Conservation (phyloP, 208 protist genomes). For the Angomonas deanei region DNA sequence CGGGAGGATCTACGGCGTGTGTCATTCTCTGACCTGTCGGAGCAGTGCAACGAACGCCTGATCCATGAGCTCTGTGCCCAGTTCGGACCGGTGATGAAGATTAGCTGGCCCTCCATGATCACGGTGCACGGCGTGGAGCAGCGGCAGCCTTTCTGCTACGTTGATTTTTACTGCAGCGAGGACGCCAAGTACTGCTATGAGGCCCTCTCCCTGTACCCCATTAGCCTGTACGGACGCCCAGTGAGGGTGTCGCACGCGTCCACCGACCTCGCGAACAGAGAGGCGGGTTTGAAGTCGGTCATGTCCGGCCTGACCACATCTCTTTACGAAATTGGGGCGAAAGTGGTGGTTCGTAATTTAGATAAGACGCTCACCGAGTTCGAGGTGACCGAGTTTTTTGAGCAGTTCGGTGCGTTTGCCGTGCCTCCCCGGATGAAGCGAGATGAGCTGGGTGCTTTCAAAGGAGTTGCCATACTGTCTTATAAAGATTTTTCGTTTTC, state of each 20-base stretch:
- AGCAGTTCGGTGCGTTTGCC: slow-evolving; percentile 76
- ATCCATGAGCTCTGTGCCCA: slow-evolving; percentile 79
- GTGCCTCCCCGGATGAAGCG: slow-evolving; percentile 77
- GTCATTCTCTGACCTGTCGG: slow-evolving; percentile 62
- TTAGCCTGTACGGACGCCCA: slow-evolving; percentile 70
- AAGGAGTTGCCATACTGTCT: slow-evolving; percentile 65
- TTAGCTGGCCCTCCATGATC: slow-evolving; percentile 46
- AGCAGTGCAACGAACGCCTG: slow-evolving; percentile 72
- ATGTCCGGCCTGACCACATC: slow-evolving; percentile 5
- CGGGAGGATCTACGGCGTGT: slow-evolving; percentile 77
- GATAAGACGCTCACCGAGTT: slow-evolving; percentile 67
- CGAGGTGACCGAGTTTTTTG: slow-evolving; percentile 73
- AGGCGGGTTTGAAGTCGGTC: slow-evolving; percentile 11
- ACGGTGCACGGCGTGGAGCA: slow-evolving; percentile 44
- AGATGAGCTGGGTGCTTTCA: slow-evolving; percentile 71
- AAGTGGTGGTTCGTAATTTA: slow-evolving; percentile 75
- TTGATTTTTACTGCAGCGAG: slow-evolving; percentile 65
- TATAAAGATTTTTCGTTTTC: slow-evolving; percentile 72
- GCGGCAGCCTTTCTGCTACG: slow-evolving; percentile 67
- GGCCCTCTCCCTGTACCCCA: slow-evolving; percentile 43
- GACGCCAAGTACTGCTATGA: slow-evolving; percentile 89
- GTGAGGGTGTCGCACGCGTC: slow-evolving; percentile 65
- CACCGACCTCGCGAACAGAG: slow-evolving; percentile 35
- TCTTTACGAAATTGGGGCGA: slow-evolving; percentile 83
- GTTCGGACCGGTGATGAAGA: slow-evolving; percentile 72